Conservation (phyloP, 345 rosid genomes). For the Gossypium turneri region DNA sequence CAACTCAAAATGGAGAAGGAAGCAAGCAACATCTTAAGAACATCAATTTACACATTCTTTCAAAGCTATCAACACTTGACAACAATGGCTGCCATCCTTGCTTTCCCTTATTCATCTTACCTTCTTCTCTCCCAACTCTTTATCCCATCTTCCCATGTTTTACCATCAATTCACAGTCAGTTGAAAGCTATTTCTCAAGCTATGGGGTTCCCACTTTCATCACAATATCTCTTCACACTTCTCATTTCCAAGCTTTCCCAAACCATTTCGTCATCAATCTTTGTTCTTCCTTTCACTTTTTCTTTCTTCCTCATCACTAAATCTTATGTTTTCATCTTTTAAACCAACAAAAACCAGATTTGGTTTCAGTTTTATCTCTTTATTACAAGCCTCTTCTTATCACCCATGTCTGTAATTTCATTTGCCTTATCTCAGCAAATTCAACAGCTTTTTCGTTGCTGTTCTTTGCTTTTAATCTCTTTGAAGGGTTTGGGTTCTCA, state of each 20-base stretch:
- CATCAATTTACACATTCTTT: slow-evolving; percentile 57
- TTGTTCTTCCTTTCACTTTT: slow-evolving; percentile 66
- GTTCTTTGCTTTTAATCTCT: slow-evolving; percentile 42
- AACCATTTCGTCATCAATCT: slow-evolving; percentile 51
- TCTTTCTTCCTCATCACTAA: slow-evolving; percentile 68
- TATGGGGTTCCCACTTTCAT: slow-evolving; percentile 71
- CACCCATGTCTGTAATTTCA: slow-evolving; percentile 44
- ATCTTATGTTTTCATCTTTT: slow-evolving; percentile 42
- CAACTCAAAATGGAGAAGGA: slow-evolving; percentile 41
- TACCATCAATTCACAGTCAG: slow-evolving; percentile 28
- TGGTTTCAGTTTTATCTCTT: slow-evolving; percentile 28
- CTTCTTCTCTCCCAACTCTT: slow-evolving; percentile 53
- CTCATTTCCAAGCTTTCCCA: slow-evolving; percentile 67
- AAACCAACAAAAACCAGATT: slow-evolving; percentile 20
- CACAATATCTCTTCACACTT: slow-evolving; percentile 41
- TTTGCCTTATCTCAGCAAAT: slow-evolving; percentile 62
- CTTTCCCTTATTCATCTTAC: slow-evolving; percentile 51
- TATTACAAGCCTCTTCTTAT: slow-evolving; percentile 43
- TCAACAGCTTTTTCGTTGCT: slow-evolving; percentile 64
- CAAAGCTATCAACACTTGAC: slow-evolving; percentile 58
- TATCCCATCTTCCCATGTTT: slow-evolving; percentile 32
- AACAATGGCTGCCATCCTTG: slow-evolving; percentile 46
- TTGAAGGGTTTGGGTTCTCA: slow-evolving; percentile 40
- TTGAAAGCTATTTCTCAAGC: slow-evolving; percentile 45
- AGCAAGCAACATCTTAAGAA: slow-evolving; percentile 52